A percentile compares a stretch with the other conserved stretches of the same genome.
Evolutionary conservation across 495 filamentous ascomycete species (phyloP).

Genomic region (Penicillium malachiteum): DNA sequence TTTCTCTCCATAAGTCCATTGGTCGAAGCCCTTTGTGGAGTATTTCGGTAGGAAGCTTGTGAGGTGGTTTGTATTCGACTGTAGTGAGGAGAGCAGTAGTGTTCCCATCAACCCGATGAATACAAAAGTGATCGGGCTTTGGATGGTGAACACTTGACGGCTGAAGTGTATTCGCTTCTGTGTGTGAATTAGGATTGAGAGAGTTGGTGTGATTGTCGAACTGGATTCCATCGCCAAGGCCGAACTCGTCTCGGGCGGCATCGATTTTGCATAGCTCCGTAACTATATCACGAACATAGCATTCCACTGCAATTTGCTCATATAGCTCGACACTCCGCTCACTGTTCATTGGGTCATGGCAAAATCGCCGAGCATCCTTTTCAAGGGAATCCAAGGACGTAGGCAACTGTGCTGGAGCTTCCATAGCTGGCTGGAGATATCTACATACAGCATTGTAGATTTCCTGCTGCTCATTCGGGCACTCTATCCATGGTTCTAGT

Average conservation of each 20-base stretch:
- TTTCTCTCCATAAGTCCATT: conserved; percentile 21
- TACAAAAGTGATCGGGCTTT: conserved; percentile 21
- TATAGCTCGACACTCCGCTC: conserved; percentile 35
- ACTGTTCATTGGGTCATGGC: conserved; percentile 22
- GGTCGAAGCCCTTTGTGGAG: conserved; percentile 27
- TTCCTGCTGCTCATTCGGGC: background rate
- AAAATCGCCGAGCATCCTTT: conserved; percentile 14
- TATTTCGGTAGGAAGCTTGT: conserved; percentile 31
- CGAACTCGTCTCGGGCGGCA: conserved; percentile 21
- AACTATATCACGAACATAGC: conserved; percentile 25
- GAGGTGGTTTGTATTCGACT: conserved; percentile 37
- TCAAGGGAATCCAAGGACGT: conserved; percentile 22
- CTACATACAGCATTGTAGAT: conserved; percentile 12
- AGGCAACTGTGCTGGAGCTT: conserved; percentile 18
- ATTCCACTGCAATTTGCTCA: conserved; percentile 26
- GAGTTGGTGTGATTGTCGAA: conserved; percentile 24
- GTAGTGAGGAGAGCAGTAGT: conserved; percentile 23
- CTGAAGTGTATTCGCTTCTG: conserved; percentile 1
- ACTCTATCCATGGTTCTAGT: background rate
- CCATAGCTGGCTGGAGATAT: conserved; percentile 23
- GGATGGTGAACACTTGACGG: conserved; percentile 2
- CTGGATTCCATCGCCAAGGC: conserved; percentile 23
- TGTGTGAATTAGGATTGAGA: background rate
- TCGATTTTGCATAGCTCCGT: conserved; percentile 28
- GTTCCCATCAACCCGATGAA: conserved; percentile 20